phyloP scores from a whole-genome alignment of 202 grass and related monocot species.

The Alloteropsis angusta region DNA sequence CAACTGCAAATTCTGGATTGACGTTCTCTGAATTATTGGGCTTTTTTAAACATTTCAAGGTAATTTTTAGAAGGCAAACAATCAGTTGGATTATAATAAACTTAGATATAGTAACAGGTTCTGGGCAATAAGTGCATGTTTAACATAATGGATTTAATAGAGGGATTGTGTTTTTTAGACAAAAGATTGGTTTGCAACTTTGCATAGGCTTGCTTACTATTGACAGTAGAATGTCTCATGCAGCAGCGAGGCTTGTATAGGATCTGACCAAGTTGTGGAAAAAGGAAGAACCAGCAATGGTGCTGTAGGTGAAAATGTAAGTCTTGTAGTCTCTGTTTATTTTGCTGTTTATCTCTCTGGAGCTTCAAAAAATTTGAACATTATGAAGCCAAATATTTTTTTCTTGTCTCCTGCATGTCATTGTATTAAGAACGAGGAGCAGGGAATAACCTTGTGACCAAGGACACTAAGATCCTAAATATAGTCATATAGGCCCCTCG shows the following conservation, averaged over 20 bases:
- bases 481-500: too few relatives aligned
- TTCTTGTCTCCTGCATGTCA: not conserved
- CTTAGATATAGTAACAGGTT: slow-evolving; percentile 2
- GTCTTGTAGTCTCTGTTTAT: not conserved
- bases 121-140: not conserved
- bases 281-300: slow-evolving; percentile 13
- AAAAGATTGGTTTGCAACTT: not conserved
- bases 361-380: not conserved
- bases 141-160: not conserved
- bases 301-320: slow-evolving; percentile 16
- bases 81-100: not conserved
- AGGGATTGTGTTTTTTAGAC: not conserved
- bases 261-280: not conserved
- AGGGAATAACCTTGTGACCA: not conserved
- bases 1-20: slow-evolving; percentile 2
- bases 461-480: not conserved
- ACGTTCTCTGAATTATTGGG: not conserved
- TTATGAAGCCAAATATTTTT: not conserved
- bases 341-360: not conserved
- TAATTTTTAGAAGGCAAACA: not conserved
- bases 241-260: slow-evolving; percentile 19
- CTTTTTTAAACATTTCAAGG: not conserved
- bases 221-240: not conserved
- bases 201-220: not conserved
- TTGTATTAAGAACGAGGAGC: not conserved